phyloP scores from a whole-genome alignment of 2,329 filamentous ascomycete species.

The Camillea tinctor region DNA sequence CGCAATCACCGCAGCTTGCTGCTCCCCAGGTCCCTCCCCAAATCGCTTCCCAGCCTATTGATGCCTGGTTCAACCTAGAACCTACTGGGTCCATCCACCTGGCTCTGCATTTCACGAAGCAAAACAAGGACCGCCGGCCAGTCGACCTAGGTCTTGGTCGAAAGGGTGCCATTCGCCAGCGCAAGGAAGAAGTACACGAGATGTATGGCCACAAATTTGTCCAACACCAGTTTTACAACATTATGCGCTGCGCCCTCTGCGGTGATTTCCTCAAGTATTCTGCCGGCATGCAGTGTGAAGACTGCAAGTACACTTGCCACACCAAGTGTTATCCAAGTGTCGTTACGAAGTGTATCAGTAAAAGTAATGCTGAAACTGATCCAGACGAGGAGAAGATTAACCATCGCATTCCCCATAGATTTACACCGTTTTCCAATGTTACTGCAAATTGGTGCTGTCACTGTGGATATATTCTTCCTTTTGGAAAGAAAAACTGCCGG shows the following conservation, averaged over 20 bases:
- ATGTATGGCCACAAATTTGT: constrained; percentile 99
- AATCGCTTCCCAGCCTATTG: constrained; percentile 64
- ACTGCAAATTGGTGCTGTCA: constrained; percentile 99
- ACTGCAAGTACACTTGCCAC: constrained; percentile 99
- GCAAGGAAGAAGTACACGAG: constrained; percentile 97
- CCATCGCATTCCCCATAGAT: constrained; percentile 96
- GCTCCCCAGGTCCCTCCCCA: constrained; percentile 45
- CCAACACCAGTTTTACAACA: constrained; percentile 99
- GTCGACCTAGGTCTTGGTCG: constrained; percentile 89
- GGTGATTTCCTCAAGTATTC: constrained; percentile 99
- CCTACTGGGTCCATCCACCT: constrained; percentile 91
- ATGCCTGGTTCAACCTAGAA: constrained; percentile 96
- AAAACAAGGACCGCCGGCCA: constrained; percentile 76
- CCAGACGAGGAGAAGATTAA: constrained; percentile 99
- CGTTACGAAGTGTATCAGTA: constrained; percentile 99
- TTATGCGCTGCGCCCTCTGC: constrained; percentile 98
- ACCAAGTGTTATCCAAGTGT: constrained; percentile 96
- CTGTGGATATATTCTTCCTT: constrained; percentile 91
- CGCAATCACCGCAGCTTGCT: constrained; percentile 30
- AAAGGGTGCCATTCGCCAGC: constrained; percentile 94
- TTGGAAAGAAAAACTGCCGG: constrained; percentile 92
- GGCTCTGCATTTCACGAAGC: constrained; percentile 88
- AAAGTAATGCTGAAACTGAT: constrained; percentile 97
- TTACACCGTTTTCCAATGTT: constrained; percentile 95
- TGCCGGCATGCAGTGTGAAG: constrained; percentile 97